Evolutionary conservation across 805 yeast genomes (phyloP).

Genomic region (Jamesozyma hellenica): DNA sequence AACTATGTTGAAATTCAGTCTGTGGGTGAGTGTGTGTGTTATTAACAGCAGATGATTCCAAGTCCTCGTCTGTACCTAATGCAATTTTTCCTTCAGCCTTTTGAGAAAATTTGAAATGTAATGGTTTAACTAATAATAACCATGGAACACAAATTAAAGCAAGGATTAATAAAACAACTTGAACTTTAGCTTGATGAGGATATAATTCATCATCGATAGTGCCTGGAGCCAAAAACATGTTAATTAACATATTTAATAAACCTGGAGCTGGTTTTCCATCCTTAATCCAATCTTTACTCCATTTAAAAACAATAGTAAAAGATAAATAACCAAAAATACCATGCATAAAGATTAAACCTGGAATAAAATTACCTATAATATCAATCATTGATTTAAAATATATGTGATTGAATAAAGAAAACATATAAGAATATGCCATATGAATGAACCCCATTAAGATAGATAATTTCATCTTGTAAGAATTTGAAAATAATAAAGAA

Average conservation of each 20-base stretch:
- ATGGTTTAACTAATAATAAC: slow-evolving; percentile 57
- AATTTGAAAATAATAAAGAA: slow-evolving; percentile 56
- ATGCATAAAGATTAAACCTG: slow-evolving; percentile 67
- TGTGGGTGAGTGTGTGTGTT: not conserved
- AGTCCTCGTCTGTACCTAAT: slow-evolving; percentile 13
- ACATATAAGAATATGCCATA: slow-evolving; percentile 61
- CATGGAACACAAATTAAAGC: slow-evolving; percentile 71
- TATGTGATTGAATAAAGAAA: slow-evolving; percentile 54
- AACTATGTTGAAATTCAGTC: not conserved
- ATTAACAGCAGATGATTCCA: slow-evolving; percentile 1
- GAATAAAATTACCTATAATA: slow-evolving; percentile 62
- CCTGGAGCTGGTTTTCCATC: slow-evolving; percentile 61
- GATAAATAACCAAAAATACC: slow-evolving; percentile 65
- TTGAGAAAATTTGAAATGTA: slow-evolving; percentile 34
- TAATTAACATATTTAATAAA: slow-evolving; percentile 61
- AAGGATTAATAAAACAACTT: slow-evolving; percentile 43
- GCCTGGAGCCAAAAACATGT: slow-evolving; percentile 70
- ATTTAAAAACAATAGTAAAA: slow-evolving; percentile 58
- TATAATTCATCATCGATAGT: slow-evolving; percentile 54
- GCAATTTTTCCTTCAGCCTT: slow-evolving; percentile 25
- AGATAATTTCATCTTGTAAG: slow-evolving; percentile 69
- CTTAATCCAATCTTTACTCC: slow-evolving; percentile 63
- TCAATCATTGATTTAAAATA: slow-evolving; percentile 52
- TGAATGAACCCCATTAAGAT: slow-evolving; percentile 67
- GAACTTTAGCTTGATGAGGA: slow-evolving; percentile 54